Conservation (phyloP, 2,329 filamentous ascomycete genomes). For the Aspergillus piperis region DNA sequence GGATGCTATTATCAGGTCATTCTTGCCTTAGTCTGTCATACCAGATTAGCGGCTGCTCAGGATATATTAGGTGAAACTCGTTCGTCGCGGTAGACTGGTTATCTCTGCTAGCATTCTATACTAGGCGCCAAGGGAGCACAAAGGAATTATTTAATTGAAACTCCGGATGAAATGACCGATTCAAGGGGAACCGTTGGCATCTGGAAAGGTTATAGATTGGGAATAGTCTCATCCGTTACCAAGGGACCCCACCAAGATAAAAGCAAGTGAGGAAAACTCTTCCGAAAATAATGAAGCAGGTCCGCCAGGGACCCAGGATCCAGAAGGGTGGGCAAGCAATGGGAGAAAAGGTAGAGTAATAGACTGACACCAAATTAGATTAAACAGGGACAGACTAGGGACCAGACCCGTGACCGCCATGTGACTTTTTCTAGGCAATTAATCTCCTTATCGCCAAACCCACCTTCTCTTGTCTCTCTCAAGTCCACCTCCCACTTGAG, state of each 20-base stretch:
- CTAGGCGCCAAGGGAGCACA: not conserved
- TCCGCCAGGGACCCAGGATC: not conserved
- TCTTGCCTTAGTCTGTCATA: conserved; percentile 13
- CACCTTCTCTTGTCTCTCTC: not conserved
- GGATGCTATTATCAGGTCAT: conserved; percentile 10
- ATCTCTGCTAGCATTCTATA: not conserved
- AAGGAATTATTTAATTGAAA: not conserved
- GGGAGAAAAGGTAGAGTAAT: not conserved
- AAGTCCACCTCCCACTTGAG: not conserved
- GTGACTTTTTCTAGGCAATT: conserved; percentile 3
- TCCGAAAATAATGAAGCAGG: not conserved
- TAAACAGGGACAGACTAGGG: conserved; percentile 6
- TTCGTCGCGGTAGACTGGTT: not conserved
- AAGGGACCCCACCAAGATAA: not conserved
- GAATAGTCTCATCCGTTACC: not conserved
- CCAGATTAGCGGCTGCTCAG: conserved; percentile 3
- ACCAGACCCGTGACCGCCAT: conserved; percentile 15
- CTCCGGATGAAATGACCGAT: not conserved
- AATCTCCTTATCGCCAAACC: not conserved
- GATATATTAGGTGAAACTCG: not conserved
- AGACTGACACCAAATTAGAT: conserved; percentile 7
- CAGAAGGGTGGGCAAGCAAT: not conserved
- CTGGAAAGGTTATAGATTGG: not conserved
- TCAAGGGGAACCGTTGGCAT: not conserved
- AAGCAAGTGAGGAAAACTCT: not conserved